Percentiles rank a stretch among this genome's conserved stretches.
Evolutionary conservation across 768 basidiomycete genomes (phyloP).

Genomic region (Suillus brevipes): DNA sequence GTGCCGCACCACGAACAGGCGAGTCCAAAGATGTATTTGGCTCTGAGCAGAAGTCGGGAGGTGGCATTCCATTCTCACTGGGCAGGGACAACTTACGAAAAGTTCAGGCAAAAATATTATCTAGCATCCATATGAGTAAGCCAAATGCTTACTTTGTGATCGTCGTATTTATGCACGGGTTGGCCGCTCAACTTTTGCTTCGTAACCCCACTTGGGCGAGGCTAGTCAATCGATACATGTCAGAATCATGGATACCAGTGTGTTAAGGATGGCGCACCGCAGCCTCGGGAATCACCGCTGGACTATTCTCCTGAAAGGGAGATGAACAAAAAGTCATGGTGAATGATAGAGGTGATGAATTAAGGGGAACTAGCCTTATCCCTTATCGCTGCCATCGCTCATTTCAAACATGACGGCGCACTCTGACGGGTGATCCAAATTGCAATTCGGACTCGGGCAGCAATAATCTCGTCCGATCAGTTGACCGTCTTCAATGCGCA

Average conservation of each 20-base stretch:
- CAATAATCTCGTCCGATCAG: background rate
- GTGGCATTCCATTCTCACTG: too few species aligned
- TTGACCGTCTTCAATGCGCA: background rate
- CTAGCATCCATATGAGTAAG: background rate
- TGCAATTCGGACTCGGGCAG: background rate
- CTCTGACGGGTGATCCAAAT: background rate
- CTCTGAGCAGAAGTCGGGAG: background rate
- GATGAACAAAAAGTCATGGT: background rate
- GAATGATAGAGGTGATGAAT: background rate
- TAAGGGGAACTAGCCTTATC: background rate
- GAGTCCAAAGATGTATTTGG: background rate
- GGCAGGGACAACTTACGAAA: background rate
- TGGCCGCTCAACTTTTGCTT: background rate
- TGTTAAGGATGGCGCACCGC: background rate
- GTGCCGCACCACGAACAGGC: background rate
- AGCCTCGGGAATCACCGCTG: background rate
- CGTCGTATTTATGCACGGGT: background rate
- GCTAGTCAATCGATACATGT: background rate
- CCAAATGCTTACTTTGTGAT: background rate
- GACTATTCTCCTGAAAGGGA: background rate
- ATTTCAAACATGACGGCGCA: background rate
- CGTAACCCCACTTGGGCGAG: background rate
- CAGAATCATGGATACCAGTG: background rate
- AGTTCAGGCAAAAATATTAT: background rate
- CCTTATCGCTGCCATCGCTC: background rate